phyloP scores from a whole-genome alignment of 495 filamentous ascomycete species.

The Penicillium tannophilum region DNA sequence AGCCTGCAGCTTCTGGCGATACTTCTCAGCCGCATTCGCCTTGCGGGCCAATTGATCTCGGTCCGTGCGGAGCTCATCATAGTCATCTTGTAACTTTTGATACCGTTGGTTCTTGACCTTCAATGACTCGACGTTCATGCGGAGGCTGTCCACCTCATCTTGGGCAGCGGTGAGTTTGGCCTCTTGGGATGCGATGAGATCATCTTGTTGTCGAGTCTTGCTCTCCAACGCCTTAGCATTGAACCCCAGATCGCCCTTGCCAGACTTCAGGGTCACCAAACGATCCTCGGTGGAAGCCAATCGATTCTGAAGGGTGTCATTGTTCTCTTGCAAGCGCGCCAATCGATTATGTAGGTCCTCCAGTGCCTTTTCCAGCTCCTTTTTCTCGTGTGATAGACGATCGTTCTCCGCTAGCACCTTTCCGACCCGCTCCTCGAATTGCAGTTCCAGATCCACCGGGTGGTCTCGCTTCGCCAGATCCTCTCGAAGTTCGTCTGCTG shows the following conservation, averaged over 20 bases:
- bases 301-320: constrained; percentile 52
- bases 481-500: constrained; percentile 40
- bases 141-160: constrained; percentile 46
- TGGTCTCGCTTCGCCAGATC: constrained; percentile 36
- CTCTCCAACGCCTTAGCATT: constrained; percentile 49
- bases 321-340: constrained; percentile 59
- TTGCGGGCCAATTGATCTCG: constrained; percentile 76
- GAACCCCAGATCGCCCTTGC: constrained; percentile 46
- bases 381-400: constrained; percentile 53
- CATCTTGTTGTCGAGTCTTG: constrained; percentile 54
- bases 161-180: constrained; percentile 51
- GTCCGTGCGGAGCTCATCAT: constrained; percentile 71
- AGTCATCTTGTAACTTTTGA: constrained; percentile 64
- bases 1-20: constrained; percentile 72
- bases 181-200: constrained; percentile 61
- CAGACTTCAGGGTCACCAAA: constrained; percentile 45
- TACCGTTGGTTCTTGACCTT: constrained; percentile 49
- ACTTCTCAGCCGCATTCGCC: constrained; percentile 74
- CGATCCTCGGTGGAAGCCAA: constrained; percentile 51
- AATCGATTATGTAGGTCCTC: constrained; percentile 58
- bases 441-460: constrained; percentile 50
- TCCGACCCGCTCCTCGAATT: constrained; percentile 57
- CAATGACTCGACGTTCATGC: constrained; percentile 44
- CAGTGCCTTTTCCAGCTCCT: constrained; percentile 52
- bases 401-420: constrained; percentile 53